Base-by-base conservation (phyloP, 805 yeast species). In the Cephaloascus fragrans region DNA sequence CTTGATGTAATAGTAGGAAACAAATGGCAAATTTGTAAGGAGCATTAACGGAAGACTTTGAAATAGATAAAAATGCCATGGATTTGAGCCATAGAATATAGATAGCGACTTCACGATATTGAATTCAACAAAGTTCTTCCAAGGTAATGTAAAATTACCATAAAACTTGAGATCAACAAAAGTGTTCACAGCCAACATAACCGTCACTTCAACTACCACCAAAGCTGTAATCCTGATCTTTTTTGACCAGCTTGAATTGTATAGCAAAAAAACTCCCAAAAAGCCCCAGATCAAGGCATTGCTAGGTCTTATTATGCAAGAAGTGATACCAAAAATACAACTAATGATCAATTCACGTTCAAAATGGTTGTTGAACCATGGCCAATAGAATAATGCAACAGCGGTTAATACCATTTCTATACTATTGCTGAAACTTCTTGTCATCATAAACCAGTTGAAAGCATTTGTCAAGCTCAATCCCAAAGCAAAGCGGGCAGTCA, bases 341-440 rank as follows among this genome's bases (percentile, higher is more conserved):
- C 80, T 63, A 8, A 53, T 41, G 3, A 56, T 44, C 37, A 63
- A 59, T 3, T 44, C 39, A 23, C 28, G 10, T 8, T 23, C 12
- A 23, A 12, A 23, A 8, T 56, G 42, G 4, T 36, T 37, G 26
- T 49, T 26, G 37, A 63, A 55, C 83, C 83, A 77, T 14, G 87
- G 80, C 95, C 95, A 84, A 52, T 67, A 72, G 14, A 71, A 64
- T 36, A 90, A 61, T 0, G 88, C 88, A 6, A 75, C 58, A 0
- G 79, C 65, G 0, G 93, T 83, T 39, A 88, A 52, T 1, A 73
- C 67, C 71, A 82, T 71, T 56, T 93, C 98, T 37, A 88, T 64
- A 16, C 83, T 75, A 51, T 90, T 93, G 38, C 94, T 77, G 53
- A 93, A 93, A 1, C 96, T 78, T 45, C 99, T 69, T 1, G 95